A percentile compares a stretch with the other conserved stretches of the same genome.
Conservation (phyloP, 2,329 filamentous ascomycete genomes). For the Aspergillus bombycis region DNA sequence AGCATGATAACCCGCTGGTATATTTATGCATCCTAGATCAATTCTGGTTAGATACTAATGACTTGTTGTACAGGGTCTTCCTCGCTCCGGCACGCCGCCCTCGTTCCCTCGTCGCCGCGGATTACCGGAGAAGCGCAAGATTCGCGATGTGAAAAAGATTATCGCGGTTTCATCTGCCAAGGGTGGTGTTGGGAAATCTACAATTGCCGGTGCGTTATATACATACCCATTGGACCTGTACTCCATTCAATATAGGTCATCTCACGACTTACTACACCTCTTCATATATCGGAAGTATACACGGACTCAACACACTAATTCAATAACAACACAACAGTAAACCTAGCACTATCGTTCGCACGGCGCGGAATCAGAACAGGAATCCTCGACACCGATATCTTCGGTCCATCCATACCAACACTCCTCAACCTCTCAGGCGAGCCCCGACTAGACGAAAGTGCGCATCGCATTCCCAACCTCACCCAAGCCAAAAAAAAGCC, state of each 20-base stretch:
- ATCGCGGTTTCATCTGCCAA: conserved; percentile 97
- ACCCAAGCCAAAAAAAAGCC: neutral
- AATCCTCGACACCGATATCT: conserved; percentile 94
- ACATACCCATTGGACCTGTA: neutral
- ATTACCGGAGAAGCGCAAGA: conserved; percentile 77
- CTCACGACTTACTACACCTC: neutral
- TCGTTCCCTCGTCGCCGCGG: conserved; percentile 75
- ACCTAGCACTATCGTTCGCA: conserved; percentile 85
- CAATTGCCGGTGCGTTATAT: conserved; percentile 69
- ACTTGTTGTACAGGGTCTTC: conserved; percentile 68
- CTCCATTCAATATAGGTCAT: neutral
- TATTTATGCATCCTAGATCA: conserved; percentile 12
- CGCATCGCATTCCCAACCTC: conserved; percentile 34
- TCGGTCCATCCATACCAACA: conserved; percentile 92
- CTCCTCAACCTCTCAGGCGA: conserved; percentile 80
- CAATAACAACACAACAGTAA: conserved; percentile 50
- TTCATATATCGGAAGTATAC: neutral
- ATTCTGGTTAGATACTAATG: neutral
- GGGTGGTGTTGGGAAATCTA: conserved; percentile 97
- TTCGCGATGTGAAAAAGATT: conserved; percentile 85
- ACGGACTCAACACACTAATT: conserved; percentile 6
- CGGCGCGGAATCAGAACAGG: conserved; percentile 79
- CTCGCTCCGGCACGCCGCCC: conserved; percentile 70
- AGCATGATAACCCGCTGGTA: conserved; percentile 89
- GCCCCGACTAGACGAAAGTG: conserved; percentile 73